Evolutionary conservation across 1,139 yeast genomes (phyloP), one percentile per base, ranked within the genome.

Genomic region (Lodderomyces jiufengensis): DNA sequence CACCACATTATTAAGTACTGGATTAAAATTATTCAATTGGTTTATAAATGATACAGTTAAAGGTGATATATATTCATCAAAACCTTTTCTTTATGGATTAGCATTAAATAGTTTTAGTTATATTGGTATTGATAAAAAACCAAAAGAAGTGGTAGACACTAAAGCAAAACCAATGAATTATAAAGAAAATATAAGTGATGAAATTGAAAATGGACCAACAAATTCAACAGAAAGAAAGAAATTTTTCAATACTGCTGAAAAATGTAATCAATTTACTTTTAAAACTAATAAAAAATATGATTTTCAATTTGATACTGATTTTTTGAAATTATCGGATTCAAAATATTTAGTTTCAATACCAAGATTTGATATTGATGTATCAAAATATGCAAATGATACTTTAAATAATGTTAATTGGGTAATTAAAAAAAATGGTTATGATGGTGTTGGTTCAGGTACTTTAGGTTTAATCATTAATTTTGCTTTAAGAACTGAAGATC

Each of bases 71-170:
- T 78, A 77, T 48, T 58, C 62, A 27, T 85, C 80, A 35, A 66
- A 70, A 49, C 70, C 92, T 60, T 82, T 60, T 50, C 58, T 82
- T 15, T 81, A 80, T 44, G 86, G 87, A 0, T 65, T 74, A 29
- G 82, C 78, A 0, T 54, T 81, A 45, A 72, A 78, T 40, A 75
- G 82, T 40, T 74, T 82, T 51, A 78, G 70, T 2, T 63, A 57
- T 33, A 52, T 67, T 34, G 47, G 42, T 8, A 40, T 45, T 16
- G 35, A 40, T 10, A 36, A 41, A 16, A 20, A 29, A 7, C 41
- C 41, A 4, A 13, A 29, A 5, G 29, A 33, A 8, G 33, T 35
- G 12, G 24, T 34, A 9, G 30, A 43, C 23, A 27, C 32, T n/a
- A 31, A 34, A 9, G 23, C 34, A 13, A 31, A 32, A 5, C 39